These are phyloP conservation scores for Solanum medicagineum DNA, from an alignment of 257 asterid species.

Conservation along the genomic window DNA sequence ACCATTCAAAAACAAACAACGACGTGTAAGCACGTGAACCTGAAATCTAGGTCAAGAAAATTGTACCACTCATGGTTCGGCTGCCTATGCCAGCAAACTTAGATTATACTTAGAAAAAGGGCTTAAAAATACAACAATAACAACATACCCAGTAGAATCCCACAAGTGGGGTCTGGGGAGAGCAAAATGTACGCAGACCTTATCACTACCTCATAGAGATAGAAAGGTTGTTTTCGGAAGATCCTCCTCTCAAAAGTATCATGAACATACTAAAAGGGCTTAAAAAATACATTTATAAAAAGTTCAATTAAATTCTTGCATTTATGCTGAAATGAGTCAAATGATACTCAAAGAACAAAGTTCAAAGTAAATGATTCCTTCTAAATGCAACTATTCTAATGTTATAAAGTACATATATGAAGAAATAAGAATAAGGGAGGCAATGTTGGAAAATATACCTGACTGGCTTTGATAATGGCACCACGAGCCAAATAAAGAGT, in stretches of 20 bases:
- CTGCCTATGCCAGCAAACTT: not conserved
- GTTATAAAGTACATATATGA: not conserved
- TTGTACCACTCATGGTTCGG: not conserved
- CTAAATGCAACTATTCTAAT: not conserved
- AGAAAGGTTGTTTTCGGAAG: no score
- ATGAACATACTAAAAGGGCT: not conserved
- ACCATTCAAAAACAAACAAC: not conserved
- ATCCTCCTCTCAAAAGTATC: no score
- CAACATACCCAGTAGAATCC: no score
- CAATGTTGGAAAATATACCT: conserved; percentile 24
- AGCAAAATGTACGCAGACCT: no score
- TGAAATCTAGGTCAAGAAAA: not conserved
- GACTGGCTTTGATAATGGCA: conserved; percentile 73
- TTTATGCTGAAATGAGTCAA: not conserved
- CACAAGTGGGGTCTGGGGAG: no score
- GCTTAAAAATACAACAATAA: no score
- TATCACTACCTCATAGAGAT: no score
- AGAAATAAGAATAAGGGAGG: not conserved
- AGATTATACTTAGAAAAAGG: not conserved
- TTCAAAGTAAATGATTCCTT: not conserved
- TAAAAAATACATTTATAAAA: not conserved
- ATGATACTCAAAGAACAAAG: not conserved
- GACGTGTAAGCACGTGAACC: not conserved
- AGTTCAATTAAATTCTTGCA: not conserved
- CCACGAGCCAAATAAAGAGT: conserved; percentile 80